phyloP scores from a whole-genome alignment of 148 eudicot species.

The Spergularia bocconei region DNA sequence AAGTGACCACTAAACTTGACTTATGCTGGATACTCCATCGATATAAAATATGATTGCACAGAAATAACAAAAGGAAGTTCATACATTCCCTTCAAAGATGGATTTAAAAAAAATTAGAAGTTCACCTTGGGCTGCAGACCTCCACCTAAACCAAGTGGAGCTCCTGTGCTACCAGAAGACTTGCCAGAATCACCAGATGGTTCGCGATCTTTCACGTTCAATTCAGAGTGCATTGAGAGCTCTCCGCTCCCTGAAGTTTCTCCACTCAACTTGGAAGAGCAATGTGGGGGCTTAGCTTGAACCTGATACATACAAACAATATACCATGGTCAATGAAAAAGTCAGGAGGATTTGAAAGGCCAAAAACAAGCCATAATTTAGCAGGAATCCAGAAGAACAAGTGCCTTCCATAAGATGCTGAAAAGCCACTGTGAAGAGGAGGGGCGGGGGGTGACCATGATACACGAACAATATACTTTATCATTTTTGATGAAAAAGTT shows the following conservation, averaged over 20 bases:
- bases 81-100: not conserved
- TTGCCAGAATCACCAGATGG: slow-evolving; percentile 35
- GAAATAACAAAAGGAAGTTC: not conserved
- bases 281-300: slow-evolving; percentile 14
- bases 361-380: not conserved
- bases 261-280: slow-evolving; percentile 22
- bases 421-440: too few relatives aligned
- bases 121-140: slow-evolving; percentile 89
- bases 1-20: not conserved
- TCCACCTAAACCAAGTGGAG: slow-evolving; percentile 92
- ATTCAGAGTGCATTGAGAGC: slow-evolving; percentile 12
- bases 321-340: not conserved
- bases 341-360: not conserved
- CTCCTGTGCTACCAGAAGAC: slow-evolving; percentile 37
- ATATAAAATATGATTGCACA: not conserved
- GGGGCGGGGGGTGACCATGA: too few relatives aligned
- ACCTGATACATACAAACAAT: slow-evolving; percentile 28
- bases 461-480: too few relatives aligned
- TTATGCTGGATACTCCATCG: not conserved
- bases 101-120: not conserved
- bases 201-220: slow-evolving; percentile 23
- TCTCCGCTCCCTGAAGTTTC: slow-evolving; percentile 32
- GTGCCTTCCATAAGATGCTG: too few relatives aligned
- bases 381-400: not conserved
- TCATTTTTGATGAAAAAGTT: too few relatives aligned